Base-by-base conservation (phyloP, 2,329 filamentous ascomycete genomes). In the Coccinonectria pachysandricola region DNA sequence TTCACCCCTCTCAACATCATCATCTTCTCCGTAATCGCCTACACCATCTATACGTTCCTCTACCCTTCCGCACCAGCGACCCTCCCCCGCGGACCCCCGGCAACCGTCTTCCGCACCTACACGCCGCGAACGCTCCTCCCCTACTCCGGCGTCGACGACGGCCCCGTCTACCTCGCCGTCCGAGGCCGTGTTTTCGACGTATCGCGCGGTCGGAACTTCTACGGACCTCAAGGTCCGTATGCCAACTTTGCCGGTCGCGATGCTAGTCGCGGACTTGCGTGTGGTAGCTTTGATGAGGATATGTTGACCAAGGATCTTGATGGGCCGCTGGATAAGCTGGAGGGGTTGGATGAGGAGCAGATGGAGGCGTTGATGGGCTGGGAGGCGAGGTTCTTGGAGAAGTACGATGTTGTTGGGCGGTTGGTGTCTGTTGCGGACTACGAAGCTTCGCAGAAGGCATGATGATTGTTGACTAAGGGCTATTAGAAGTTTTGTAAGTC, bases 241-340 rank as follows among this genome's bases (percentile, higher is more conserved):
- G 78, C 79, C 54, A 96, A 96, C 62, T 98, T 98, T 51, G 91
- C 91, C 1, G 91, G 91, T 1, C 68, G 87, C 19, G 91, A 98
- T 57, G 91, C 91, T 12, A 85, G 74, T 39, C 71, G 88, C 27
- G 91, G 91, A 1, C 61, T 98, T 34, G 88, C 91, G 1, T 83
- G 74, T 54, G 84, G 87, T 32, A 93, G 84, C 60, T 96, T 98
- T 54, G 91, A 95, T 52, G 75, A 83, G 64, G 81, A 87, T 6
- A 93, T 96, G 86, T 61, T 96, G 59, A 96, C 91, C 11, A 75
- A 88, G 64, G 81, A 95, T 54, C 60, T 96, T 29, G 74, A 91
- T 31, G 88, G 74, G 0, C 84, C 85, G 22, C 61, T 95, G 36
- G 86, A 94, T 52, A 73, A 67, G 27, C 64, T 94, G 21, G 66